Evolutionary conservation across 2,329 filamentous ascomycete species (phyloP).

Genomic region (Thelonectria olida): DNA sequence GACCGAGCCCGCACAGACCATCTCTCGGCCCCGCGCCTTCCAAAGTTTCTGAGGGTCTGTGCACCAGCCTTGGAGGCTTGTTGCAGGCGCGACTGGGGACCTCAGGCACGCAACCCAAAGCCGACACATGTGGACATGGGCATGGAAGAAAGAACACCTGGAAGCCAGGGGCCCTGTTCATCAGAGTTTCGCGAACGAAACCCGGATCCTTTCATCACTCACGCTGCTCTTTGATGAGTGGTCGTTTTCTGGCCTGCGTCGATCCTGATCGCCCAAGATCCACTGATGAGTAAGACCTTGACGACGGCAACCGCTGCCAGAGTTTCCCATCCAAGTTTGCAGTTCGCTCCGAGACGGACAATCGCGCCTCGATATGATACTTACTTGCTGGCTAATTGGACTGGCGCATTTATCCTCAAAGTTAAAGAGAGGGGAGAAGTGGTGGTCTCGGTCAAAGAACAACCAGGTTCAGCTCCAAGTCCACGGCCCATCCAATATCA

Average conservation of each 20-base stretch:
- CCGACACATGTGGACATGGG: too few species aligned
- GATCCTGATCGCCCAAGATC: conserved; percentile 41
- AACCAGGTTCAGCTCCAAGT: background rate
- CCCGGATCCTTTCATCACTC: background rate
- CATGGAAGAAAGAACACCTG: background rate
- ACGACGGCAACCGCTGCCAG: conserved; percentile 1
- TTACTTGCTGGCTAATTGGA: background rate
- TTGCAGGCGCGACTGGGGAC: background rate
- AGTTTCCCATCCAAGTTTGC: background rate
- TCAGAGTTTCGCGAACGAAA: conserved; percentile 7
- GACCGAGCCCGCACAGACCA: conserved; percentile 43
- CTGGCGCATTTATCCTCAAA: background rate
- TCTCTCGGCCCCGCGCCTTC: conserved; percentile 27
- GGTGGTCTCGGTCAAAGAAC: background rate
- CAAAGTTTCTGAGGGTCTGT: conserved; percentile 12
- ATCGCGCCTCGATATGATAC: background rate
- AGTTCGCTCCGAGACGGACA: too few species aligned
- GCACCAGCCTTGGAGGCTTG: conserved; percentile 3
- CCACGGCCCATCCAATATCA: background rate
- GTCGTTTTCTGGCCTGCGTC: conserved; percentile 31
- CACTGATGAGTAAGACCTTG: conserved; percentile 14
- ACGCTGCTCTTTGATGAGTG: conserved; percentile 17
- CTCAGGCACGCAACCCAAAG: conserved; percentile 20
- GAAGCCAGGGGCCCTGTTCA: conserved; percentile 11
- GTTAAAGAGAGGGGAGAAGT: background rate